Percentiles rank a stretch among this genome's conserved stretches.
These are phyloP conservation scores for Hortaea sp. DNA, from an alignment of 2,329 filamentous ascomycete species.

Conservation along the genomic window DNA sequence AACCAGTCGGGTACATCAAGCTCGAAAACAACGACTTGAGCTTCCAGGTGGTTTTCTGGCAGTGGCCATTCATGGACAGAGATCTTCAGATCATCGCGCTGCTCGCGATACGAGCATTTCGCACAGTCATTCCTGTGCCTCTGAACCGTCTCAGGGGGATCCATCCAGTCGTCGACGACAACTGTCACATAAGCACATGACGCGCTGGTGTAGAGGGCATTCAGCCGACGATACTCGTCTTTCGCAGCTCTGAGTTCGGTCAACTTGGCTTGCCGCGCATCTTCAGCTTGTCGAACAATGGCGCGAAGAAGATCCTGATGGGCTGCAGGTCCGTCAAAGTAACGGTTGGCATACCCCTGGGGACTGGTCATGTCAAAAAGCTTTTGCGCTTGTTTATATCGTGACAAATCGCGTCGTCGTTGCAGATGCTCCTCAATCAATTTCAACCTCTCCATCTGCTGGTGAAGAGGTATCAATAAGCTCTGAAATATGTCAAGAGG, in stretches of 20 bases:
- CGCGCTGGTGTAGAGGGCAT: neutral
- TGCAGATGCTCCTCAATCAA: constrained; percentile 42
- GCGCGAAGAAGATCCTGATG: constrained; percentile 14
- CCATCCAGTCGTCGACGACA: constrained; percentile 8
- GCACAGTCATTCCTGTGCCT: constrained; percentile 27
- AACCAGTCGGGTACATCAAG: constrained; percentile 37
- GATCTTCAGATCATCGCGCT: constrained; percentile 34
- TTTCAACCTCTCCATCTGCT: constrained; percentile 43
- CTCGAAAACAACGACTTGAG: constrained; percentile 44
- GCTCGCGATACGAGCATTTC: constrained; percentile 33
- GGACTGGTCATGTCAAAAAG: constrained; percentile 32
- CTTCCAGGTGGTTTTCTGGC: constrained; percentile 26
- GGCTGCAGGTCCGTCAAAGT: constrained; percentile 27
- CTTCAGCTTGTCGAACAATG: constrained; percentile 28
- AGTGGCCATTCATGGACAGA: constrained; percentile 41
- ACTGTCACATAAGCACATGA: constrained; percentile 5
- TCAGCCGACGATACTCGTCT: constrained; percentile 29
- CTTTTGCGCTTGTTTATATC: constrained; percentile 29
- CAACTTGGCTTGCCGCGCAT: constrained; percentile 26
- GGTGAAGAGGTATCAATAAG: constrained; percentile 39
- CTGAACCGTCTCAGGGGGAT: constrained; percentile 18
- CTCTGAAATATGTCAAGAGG: constrained; percentile 41
- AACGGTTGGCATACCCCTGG: constrained; percentile 35
- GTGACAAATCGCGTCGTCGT: constrained; percentile 22
- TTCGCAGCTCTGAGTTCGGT: constrained; percentile 27